Conservation (phyloP, 805 yeast genomes). For the Wickerhamiella australiensis region DNA sequence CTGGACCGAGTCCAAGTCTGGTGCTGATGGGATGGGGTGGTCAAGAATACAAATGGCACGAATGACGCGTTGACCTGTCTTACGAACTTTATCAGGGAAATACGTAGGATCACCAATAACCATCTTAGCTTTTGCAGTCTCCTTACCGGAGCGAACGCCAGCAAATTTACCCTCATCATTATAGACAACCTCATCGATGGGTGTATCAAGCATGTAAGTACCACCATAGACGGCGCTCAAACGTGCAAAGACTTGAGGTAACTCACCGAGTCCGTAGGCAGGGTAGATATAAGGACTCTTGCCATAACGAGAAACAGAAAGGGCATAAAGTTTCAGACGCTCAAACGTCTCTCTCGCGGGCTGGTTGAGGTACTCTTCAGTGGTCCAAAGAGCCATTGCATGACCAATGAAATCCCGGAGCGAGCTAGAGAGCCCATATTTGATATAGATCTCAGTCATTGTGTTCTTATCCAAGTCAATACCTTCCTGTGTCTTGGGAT, state of each 20-base stretch:
- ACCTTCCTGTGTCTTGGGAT: conserved; percentile 65
- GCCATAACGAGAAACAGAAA: conserved; percentile 88
- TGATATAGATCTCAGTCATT: conserved; percentile 80
- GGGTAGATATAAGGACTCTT: conserved; percentile 95
- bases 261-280: conserved; percentile 88
- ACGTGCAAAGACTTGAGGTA: conserved; percentile 98
- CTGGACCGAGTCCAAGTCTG: conserved; percentile 79
- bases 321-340: conserved; percentile 71
- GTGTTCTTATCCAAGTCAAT: conserved; percentile 75
- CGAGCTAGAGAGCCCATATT: conserved; percentile 83
- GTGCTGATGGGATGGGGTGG: conserved; percentile 76
- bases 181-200: conserved; percentile 78
- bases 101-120: conserved; percentile 97
- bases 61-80: conserved; percentile 62
- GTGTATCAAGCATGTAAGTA: conserved; percentile 94
- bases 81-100: conserved; percentile 70
- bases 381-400: conserved; percentile 95
- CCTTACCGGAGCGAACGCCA: conserved; percentile 87
- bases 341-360: conserved; percentile 90
- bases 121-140: conserved; percentile 79
- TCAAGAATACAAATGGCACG: conserved; percentile 81
- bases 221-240: conserved; percentile 96
- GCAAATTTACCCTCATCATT: conserved; percentile 58
- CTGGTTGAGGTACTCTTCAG: conserved; percentile 74
- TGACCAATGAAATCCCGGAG: conserved; percentile 96